phyloP scores from a whole-genome alignment of 805 yeast genomes.

The Brettanomyces bruxellensis region DNA sequence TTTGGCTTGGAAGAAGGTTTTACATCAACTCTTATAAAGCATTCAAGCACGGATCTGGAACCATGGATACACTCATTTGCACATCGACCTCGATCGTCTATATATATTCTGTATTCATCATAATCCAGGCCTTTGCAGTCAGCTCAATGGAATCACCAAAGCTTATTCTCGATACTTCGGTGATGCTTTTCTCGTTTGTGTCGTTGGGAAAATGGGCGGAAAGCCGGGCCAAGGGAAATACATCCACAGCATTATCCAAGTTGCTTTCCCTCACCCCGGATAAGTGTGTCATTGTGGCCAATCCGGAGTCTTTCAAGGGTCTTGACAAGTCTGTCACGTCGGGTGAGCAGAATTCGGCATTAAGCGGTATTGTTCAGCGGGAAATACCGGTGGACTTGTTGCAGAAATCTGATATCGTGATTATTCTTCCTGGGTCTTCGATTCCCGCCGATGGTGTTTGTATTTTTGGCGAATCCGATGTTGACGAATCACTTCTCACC shows the following conservation, averaged over 20 bases:
- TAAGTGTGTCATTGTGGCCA: conserved; percentile 54
- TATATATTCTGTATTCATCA: conserved; percentile 59
- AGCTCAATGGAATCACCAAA: conserved; percentile 46
- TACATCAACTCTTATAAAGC: conserved; percentile 58
- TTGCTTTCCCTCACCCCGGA: conserved; percentile 76
- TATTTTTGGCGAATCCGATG: conserved; percentile 67
- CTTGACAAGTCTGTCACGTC: not conserved
- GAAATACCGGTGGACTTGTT: conserved; percentile 65
- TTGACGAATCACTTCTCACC: conserved; percentile 84
- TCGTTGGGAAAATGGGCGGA: conserved; percentile 88
- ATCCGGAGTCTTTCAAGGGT: conserved; percentile 16
- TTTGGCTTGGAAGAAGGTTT: conserved; percentile 59
- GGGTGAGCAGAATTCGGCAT: not conserved
- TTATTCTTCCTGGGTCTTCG: conserved; percentile 77
- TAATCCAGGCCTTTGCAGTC: conserved; percentile 36
- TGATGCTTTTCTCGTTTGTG: conserved; percentile 78
- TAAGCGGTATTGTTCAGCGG: conserved; percentile 27
- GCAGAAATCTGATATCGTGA: conserved; percentile 68
- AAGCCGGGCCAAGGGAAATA: conserved; percentile 86
- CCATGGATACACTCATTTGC: conserved; percentile 89
- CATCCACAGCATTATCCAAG: conserved; percentile 79
- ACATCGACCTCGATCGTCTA: conserved; percentile 77
- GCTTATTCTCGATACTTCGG: conserved; percentile 76
- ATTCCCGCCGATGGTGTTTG: conserved; percentile 90
- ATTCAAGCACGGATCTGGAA: conserved; percentile 59